Conservation (phyloP, 768 basidiomycete genomes). For the Lactarius hatsudake region DNA sequence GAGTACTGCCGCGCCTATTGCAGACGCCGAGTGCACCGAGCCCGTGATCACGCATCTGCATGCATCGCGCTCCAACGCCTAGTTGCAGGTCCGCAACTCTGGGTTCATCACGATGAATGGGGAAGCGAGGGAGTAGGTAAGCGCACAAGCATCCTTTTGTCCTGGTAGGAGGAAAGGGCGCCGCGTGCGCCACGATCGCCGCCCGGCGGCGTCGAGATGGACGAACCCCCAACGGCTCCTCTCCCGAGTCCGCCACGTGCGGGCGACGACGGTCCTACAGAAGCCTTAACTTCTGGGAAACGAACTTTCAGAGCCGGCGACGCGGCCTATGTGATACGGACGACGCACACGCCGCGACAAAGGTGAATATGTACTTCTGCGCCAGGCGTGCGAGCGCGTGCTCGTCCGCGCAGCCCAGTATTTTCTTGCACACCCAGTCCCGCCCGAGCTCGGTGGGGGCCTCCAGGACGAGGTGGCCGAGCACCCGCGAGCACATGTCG, state of each 20-base stretch:
- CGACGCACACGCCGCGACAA: constrained; percentile 23
- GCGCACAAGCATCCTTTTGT: constrained; percentile 12
- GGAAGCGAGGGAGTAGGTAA: background rate
- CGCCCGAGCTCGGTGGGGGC: constrained; percentile 20
- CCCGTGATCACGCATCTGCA: constrained; percentile 19
- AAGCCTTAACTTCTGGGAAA: constrained; percentile 20
- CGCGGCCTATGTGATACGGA: background rate
- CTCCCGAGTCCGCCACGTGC: constrained; percentile 2
- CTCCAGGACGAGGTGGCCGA: constrained; percentile 23
- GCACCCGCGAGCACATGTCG: constrained; percentile 25
- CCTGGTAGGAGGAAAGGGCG: constrained; percentile 2
- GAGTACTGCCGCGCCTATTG: background rate
- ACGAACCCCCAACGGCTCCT: background rate
- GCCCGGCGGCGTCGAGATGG: constrained; percentile 7
- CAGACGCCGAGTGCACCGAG: background rate
- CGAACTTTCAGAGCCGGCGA: constrained; percentile 4
- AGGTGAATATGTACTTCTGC: constrained; percentile 24
- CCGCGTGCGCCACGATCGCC: background rate
- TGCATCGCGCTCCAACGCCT: constrained; percentile 21
- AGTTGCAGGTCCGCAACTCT: background rate
- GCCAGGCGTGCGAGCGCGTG: constrained; percentile 22
- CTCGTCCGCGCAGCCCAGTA: constrained; percentile 23
- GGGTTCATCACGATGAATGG: background rate
- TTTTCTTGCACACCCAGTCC: constrained; percentile 22
- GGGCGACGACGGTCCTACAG: constrained; percentile 9